Evolutionary conservation across 2,329 filamentous ascomycete species (phyloP).

Genomic region (Fonsecaea pugnacius): DNA sequence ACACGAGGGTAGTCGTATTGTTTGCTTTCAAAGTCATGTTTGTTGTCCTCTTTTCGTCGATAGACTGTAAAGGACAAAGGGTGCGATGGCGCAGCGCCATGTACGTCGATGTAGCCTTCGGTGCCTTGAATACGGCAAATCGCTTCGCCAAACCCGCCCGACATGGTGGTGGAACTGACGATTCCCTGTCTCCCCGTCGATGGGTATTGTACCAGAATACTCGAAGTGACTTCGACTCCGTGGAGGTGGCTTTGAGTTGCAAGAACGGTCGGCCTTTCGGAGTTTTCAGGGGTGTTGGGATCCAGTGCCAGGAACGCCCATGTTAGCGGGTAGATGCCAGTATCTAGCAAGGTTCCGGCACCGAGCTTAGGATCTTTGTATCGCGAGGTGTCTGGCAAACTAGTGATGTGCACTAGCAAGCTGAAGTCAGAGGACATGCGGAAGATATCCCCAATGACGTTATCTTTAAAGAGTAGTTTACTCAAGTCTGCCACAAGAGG

Average conservation of each 20-base stretch:
- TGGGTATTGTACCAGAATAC: conserved; percentile 48
- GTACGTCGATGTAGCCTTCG: conserved; percentile 33
- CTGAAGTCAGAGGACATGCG: conserved; percentile 60
- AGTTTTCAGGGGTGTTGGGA: conserved; percentile 62
- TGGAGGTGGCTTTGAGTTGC: conserved; percentile 52
- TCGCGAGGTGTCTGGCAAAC: conserved; percentile 22
- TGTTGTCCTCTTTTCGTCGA: conserved; percentile 13
- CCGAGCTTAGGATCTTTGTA: conserved; percentile 81
- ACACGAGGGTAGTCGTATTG: conserved; percentile 26
- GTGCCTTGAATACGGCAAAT: conserved; percentile 34
- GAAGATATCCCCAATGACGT: conserved; percentile 58
- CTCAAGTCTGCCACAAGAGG: conserved; percentile 74
- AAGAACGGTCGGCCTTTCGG: conserved; percentile 70
- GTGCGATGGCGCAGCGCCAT: conserved; percentile 22
- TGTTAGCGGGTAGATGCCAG: conserved; percentile 85
- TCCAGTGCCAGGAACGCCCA: conserved; percentile 92
- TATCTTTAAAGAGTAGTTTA: conserved; percentile 54
- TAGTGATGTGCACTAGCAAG: conserved; percentile 27
- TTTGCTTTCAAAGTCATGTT: conserved; percentile 11
- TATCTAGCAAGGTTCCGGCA: conserved; percentile 78
- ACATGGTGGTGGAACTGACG: conserved; percentile 46
- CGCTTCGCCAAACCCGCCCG: conserved; percentile 11
- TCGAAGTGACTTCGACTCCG: conserved; percentile 43
- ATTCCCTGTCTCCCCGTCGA: conserved; percentile 49
- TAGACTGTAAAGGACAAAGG: conserved; percentile 31